Base-by-base conservation (phyloP, 495 filamentous ascomycete species). In the Melanomma pulvis-pyrius region DNA sequence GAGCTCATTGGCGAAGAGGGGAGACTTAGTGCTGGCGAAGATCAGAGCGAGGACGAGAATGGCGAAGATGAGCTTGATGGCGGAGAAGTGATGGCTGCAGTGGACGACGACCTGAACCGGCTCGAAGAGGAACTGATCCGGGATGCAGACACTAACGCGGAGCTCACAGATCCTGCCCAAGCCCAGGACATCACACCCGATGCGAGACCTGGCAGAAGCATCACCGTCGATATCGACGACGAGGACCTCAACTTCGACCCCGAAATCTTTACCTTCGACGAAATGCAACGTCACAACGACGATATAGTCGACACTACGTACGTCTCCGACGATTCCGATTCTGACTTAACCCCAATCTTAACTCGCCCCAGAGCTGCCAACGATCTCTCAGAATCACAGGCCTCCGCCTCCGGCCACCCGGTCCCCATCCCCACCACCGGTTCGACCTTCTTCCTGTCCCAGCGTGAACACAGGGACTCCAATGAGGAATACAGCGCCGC, bases 31-130 rank as follows among this genome's bases (percentile, higher is more conserved):
- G 41, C 25, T 26, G 13, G 32, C 13, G n/a, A 46, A 19, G 59
- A 48, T 19, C 36, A 28, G 22, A 24, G 5, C 41, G 34, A 51
- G 34, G 61, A 58, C 1, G 29, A 50, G 2, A 32, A 34, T 22
- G 63, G 52, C 21, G 55, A 32, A 17, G 63, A 60, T 32, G 62
- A 64, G 13, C 7, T 39, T 29, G 51, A 48, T 2, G 47, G 52
- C 12, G 30, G n/a, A 30, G 61, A 63, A 3, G 15, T 19, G 22
- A 17, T 5, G 15, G 29, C n/a, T 5, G 11, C 7, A 34, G 29
- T 4, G 52, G 5, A 25, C 15, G 26, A 56, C 4, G 7, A 25
- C 15, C 6, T 36, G 32, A 6, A 36, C 6, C 32, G 32, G 32
- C 32, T 36, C 6, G 32, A 6, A 36, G 6, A 36, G 13, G 13